Percentiles rank a stretch among this genome's conserved stretches.
Conservation (phyloP, 2,329 filamentous ascomycete species). For the Colletotrichum orbiculare region DNA sequence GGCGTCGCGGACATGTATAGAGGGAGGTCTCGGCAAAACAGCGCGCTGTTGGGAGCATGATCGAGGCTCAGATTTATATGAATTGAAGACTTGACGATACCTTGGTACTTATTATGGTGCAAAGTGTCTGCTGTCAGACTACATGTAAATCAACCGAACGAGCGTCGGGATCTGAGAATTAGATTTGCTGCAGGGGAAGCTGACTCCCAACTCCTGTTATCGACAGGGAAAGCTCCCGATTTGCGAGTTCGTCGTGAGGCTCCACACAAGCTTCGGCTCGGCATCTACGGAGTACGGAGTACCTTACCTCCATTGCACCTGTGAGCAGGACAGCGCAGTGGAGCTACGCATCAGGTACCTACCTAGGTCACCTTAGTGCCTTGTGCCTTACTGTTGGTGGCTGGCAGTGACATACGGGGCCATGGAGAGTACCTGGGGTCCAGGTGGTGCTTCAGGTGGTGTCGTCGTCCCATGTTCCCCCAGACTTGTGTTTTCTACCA, state of each 20-base stretch:
- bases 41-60: slow-evolving; percentile 26
- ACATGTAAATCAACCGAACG: not conserved
- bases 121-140: too few species aligned
- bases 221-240: slow-evolving; percentile 6
- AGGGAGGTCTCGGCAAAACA: slow-evolving; percentile 1
- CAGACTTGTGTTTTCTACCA: not conserved
- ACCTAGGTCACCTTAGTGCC: too few species aligned
- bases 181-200: slow-evolving; percentile 19
- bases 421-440: not conserved
- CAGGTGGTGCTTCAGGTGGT: too few species aligned
- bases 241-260: not conserved
- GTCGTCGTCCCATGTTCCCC: slow-evolving; percentile 8
- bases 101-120: not conserved
- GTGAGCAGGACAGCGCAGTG: too few species aligned
- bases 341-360: too few species aligned
- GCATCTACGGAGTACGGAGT: too few species aligned
- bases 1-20: too few species aligned
- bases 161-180: not conserved
- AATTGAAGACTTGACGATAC: slow-evolving; percentile 23
- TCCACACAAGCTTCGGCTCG: not conserved
- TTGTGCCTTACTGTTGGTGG: too few species aligned
- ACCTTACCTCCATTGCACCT: too few species aligned
- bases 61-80: not conserved
- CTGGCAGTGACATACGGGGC: not conserved
- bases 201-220: not conserved